Conservation (phyloP, 169 alveolate species). For the Plasmodium vivax region DNA sequence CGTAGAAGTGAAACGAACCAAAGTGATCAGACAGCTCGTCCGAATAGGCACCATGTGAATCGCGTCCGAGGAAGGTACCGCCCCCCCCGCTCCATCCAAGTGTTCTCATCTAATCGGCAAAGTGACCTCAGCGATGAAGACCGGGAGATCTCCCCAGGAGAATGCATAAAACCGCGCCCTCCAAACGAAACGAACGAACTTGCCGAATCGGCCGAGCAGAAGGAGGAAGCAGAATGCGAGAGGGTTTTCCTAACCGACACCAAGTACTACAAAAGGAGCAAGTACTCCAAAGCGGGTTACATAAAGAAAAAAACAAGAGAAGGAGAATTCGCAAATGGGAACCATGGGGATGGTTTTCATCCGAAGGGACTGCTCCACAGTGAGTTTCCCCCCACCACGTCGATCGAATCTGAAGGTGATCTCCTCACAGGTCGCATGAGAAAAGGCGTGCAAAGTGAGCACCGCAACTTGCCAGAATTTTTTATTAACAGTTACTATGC, state of each 20-base stretch:
- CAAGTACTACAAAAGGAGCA: conserved; percentile 63
- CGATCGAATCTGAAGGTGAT: conserved; percentile 39
- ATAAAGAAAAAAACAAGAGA: not conserved
- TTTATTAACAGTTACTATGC: conserved; percentile 27
- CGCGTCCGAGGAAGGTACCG: not conserved
- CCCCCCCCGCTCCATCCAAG: not conserved
- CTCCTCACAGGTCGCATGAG: not conserved
- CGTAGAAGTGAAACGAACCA: not conserved
- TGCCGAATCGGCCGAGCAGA: not conserved
- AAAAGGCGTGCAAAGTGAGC: conserved; percentile 5
- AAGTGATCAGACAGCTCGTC: not conserved
- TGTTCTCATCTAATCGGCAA: not conserved
- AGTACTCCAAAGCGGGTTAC: conserved; percentile 72
- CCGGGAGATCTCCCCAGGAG: not conserved
- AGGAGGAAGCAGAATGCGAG: not conserved
- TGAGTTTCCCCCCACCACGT: not conserved
- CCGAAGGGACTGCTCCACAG: not conserved
- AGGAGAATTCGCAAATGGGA: not conserved
- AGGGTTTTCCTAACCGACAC: conserved; percentile 61
- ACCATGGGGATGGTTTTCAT: not conserved
- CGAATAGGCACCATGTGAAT: not conserved
- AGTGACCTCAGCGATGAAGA: not conserved
- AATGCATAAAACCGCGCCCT: not conserved
- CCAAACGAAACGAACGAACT: not conserved
- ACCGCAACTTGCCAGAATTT: conserved; percentile 3